Evolutionary conservation across 345 rosid species (phyloP).

Genomic region (Eucalyptus pauciflora): DNA sequence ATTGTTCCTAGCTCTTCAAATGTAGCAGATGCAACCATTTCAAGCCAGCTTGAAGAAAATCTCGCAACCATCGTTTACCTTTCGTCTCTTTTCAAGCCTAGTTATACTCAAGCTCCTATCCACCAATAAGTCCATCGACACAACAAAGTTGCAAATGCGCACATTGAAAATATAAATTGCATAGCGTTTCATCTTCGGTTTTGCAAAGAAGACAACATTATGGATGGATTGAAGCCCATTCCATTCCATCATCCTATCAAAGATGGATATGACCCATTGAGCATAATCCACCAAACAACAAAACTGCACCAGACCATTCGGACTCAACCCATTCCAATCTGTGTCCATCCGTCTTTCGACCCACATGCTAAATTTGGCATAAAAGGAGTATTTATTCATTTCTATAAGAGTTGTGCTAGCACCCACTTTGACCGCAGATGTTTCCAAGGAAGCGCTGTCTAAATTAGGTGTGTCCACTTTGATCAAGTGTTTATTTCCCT

Average conservation of each 20-base stretch:
- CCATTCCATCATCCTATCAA: background rate
- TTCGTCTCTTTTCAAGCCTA: background rate
- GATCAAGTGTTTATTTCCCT: background rate
- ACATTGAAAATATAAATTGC: background rate
- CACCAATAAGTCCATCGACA: background rate
- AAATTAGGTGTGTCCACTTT: background rate
- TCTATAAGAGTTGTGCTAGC: background rate
- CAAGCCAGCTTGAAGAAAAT: background rate
- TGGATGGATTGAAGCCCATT: background rate
- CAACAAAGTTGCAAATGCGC: background rate
- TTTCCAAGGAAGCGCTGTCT: background rate
- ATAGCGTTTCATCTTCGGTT: background rate
- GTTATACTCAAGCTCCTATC: background rate
- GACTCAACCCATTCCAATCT: background rate
- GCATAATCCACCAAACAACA: background rate
- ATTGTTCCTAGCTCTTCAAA: background rate
- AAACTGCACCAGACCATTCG: background rate
- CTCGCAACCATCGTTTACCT: background rate
- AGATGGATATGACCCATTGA: background rate
- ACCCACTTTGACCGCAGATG: background rate
- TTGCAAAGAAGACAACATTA: background rate
- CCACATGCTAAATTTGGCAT: background rate
- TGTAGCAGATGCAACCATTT: background rate
- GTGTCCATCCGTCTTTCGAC: background rate
- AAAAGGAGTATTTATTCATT: background rate